Percentiles rank a stretch among this genome's conserved stretches.
Evolutionary conservation across 2,329 filamentous ascomycete genomes (phyloP).

Genomic region (Biscogniauxia mediterranea): DNA sequence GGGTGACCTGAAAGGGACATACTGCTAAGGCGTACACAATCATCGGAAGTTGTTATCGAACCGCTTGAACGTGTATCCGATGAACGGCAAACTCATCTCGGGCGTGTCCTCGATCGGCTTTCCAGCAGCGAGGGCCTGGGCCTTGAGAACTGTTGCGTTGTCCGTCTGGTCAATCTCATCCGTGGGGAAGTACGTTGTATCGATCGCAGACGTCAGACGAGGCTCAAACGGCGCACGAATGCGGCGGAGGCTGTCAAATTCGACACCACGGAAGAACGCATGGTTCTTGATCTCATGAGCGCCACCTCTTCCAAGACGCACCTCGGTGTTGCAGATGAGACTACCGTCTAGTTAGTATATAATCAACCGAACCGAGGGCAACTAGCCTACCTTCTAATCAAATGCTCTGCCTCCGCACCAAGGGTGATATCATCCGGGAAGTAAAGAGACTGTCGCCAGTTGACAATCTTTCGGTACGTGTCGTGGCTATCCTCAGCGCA

Average conservation of each 20-base stretch:
- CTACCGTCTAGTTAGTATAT: slow-evolving; percentile 43
- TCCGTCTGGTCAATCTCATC: slow-evolving; percentile 98
- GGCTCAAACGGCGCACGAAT: slow-evolving; percentile 97
- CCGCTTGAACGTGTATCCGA: slow-evolving; percentile 96
- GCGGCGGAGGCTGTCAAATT: slow-evolving; percentile 87
- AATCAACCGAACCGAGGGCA: neutral
- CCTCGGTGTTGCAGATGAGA: slow-evolving; percentile 90
- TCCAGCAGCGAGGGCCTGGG: slow-evolving; percentile 72
- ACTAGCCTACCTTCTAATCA: slow-evolving; percentile 76
- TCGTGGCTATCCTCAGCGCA: slow-evolving; percentile 97
- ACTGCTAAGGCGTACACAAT: slow-evolving; percentile 21
- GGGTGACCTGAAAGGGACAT: slow-evolving; percentile 1
- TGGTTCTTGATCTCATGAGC: slow-evolving; percentile 92
- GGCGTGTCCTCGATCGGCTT: slow-evolving; percentile 72
- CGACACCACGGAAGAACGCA: slow-evolving; percentile 93
- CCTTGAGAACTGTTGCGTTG: slow-evolving; percentile 81
- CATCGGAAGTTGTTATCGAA: slow-evolving; percentile 73
- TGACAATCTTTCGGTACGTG: slow-evolving; percentile 98
- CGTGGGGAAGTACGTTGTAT: slow-evolving; percentile 97
- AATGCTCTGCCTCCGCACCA: slow-evolving; percentile 82
- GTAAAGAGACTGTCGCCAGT: slow-evolving; percentile 93
- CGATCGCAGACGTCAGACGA: slow-evolving; percentile 85
- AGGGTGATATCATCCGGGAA: slow-evolving; percentile 95
- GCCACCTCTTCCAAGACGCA: slow-evolving; percentile 83
- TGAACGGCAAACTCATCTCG: slow-evolving; percentile 94